Evolutionary conservation across 208 protist genomes (phyloP), one percentile per base, ranked within the genome.

Genomic region (Trypanosomatidae sp.): DNA sequence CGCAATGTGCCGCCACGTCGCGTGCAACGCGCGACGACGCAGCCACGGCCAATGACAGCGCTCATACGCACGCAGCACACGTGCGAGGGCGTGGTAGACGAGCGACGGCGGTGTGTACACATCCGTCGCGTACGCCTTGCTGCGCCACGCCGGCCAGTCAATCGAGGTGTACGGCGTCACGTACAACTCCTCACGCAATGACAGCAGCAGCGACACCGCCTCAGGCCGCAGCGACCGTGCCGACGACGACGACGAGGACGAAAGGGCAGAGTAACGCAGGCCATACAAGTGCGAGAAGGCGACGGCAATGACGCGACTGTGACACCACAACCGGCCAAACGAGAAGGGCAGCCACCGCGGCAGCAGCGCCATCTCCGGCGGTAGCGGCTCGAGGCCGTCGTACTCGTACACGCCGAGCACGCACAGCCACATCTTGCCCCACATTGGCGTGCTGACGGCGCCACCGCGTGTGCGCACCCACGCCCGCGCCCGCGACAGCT

Each of bases 201-300:
- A 48, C 13, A 56, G 33, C n/a, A 94, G 49, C 2, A 96, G 39
- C 3, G 58, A 52, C n/a, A n/a, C n/a, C n/a, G n/a, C n/a, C n/a
- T n/a, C n/a, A n/a, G n/a, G n/a, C n/a, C n/a, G n/a, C n/a, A n/a
- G n/a, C n/a, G n/a, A n/a, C n/a, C n/a, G n/a, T n/a, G n/a, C n/a
- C n/a, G n/a, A n/a, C n/a, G n/a, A n/a, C n/a, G n/a, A n/a, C n/a
- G n/a, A n/a, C n/a, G 22, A 55, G 57, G 21, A 5, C 26, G 6
- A 10, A 5, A 30, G 6, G 6, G 26, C 26, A 5, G 26, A 61
- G 63, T 79, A 93, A 20, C 81, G 75, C 6, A 76, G 43, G 15
- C 94, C 95, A 64, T 97, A 99, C 20, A 97, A 62, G 63, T 98
- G 98, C 20, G 77, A 79, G 70, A 99, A 98, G 15, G 97, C 94